A percentile compares a stretch with the other conserved stretches of the same genome.
Evolutionary conservation across 192 early-diverging fungal species (phyloP).

Genomic region (Phlyctochytrium bullatum): DNA sequence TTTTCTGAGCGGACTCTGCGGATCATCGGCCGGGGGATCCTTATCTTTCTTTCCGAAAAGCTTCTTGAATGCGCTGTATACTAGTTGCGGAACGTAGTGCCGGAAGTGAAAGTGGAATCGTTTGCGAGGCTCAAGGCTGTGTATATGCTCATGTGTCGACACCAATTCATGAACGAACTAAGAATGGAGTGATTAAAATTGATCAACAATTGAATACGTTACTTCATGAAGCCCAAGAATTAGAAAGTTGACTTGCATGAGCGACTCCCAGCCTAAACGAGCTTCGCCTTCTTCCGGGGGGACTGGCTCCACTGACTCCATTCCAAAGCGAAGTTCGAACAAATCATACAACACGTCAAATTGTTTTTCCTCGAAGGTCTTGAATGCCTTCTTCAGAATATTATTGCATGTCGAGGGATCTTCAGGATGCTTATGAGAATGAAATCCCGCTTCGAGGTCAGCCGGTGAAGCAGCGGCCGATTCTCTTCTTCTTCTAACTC

Average conservation of each 20-base stretch:
- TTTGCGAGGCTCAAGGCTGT: too few relatives aligned
- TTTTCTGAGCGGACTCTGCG: not conserved
- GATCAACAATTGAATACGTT: not conserved
- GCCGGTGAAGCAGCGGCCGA: too few relatives aligned
- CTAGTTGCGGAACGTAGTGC: not conserved
- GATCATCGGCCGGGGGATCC: too few relatives aligned
- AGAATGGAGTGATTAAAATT: not conserved
- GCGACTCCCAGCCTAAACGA: constrained; percentile 6
- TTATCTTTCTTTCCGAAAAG: too few relatives aligned
- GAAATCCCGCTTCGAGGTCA: not conserved
- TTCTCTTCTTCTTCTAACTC: not conserved
- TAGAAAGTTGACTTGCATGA: constrained; percentile 15
- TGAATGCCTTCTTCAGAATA: not conserved
- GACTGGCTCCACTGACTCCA: too few relatives aligned
- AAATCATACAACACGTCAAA: constrained; percentile 8
- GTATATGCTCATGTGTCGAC: too few relatives aligned
- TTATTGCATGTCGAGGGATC: not conserved
- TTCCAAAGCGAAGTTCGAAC: not conserved
- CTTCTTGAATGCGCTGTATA: not conserved
- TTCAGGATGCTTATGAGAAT: not conserved
- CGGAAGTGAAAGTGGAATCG: constrained; percentile 3
- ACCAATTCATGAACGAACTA: too few relatives aligned
- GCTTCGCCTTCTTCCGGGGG: not conserved
- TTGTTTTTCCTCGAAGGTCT: constrained; percentile 7
- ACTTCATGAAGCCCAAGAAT: constrained; percentile 9